phyloP scores from a whole-genome alignment of 768 basidiomycete genomes.

The Lyophyllum decastes region DNA sequence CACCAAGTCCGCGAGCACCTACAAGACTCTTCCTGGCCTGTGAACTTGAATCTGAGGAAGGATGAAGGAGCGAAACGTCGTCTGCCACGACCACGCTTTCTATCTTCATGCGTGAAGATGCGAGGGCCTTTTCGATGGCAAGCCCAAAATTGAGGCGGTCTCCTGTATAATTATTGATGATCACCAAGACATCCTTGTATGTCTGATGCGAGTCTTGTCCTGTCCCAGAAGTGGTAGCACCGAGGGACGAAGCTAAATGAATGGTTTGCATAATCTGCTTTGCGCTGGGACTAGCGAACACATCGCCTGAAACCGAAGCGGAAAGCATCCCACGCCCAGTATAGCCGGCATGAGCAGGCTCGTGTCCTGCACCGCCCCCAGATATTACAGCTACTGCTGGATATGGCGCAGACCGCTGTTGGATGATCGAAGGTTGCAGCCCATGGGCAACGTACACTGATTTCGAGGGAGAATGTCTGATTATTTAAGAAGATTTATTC shows the following conservation, averaged over 20 bases:
- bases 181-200: conserved; percentile 34
- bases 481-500: not conserved
- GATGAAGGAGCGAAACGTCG: conserved; percentile 47
- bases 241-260: conserved; percentile 41
- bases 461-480: conserved; percentile 37
- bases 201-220: not conserved
- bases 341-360: conserved; percentile 60
- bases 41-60: conserved; percentile 11
- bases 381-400: conserved; percentile 41
- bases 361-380: conserved; percentile 59
- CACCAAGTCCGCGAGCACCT: conserved; percentile 50
- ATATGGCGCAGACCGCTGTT: not conserved
- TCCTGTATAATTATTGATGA: conserved; percentile 54
- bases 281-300: conserved; percentile 65
- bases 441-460: conserved; percentile 29
- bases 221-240: conserved; percentile 1
- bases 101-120: conserved; percentile 31
- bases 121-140: conserved; percentile 52
- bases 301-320: conserved; percentile 60
- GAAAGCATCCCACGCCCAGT: conserved; percentile 58
- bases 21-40: conserved; percentile 31
- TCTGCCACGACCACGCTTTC: conserved; percentile 54
- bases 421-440: conserved; percentile 11
- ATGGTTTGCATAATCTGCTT: conserved; percentile 54
- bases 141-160: conserved; percentile 62